These are phyloP conservation scores for Musa schizocarpa DNA, from an alignment of 176 grass and related monocot species.

Conservation along the genomic window DNA sequence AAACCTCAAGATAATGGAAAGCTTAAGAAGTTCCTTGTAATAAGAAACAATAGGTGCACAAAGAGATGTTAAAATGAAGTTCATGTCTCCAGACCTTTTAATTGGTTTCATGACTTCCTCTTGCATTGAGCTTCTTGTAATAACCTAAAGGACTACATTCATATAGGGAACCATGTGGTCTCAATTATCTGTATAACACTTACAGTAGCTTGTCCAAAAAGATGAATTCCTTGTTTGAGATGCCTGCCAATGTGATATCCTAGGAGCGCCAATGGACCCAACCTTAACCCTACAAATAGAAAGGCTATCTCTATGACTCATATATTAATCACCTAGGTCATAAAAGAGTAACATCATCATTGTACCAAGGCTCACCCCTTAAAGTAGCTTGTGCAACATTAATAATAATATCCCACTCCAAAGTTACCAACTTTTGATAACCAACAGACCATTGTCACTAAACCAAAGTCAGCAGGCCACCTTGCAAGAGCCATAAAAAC, in stretches of 20 bases:
- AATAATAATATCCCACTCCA: conserved; percentile 32
- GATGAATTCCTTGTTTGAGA: background rate
- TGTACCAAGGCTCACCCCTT: background rate
- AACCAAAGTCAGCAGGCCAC: background rate
- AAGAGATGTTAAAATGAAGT: background rate
- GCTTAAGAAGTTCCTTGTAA: background rate
- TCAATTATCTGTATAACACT: conserved; percentile 39
- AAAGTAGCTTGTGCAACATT: conserved; percentile 20
- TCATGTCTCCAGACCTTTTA: conserved; percentile 37
- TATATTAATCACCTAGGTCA: no score
- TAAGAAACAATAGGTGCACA: conserved; percentile 6
- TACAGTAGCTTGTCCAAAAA: conserved; percentile 19
- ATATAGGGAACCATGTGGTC: conserved; percentile 40
- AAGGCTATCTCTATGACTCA: no score
- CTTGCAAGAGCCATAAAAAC: background rate
- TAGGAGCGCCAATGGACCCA: background rate
- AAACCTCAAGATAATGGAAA: background rate
- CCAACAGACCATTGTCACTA: background rate
- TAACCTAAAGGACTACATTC: conserved; percentile 23
- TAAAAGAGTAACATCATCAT: no score
- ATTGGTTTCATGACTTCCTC: conserved; percentile 9
- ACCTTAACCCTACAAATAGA: no score
- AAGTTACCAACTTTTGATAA: conserved; percentile 11
- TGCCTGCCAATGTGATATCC: background rate
- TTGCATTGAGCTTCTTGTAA: conserved; percentile 25